Evolutionary conservation across 2,329 filamentous ascomycete genomes (phyloP).

Genomic region (Endoconidiophora laricicola): DNA sequence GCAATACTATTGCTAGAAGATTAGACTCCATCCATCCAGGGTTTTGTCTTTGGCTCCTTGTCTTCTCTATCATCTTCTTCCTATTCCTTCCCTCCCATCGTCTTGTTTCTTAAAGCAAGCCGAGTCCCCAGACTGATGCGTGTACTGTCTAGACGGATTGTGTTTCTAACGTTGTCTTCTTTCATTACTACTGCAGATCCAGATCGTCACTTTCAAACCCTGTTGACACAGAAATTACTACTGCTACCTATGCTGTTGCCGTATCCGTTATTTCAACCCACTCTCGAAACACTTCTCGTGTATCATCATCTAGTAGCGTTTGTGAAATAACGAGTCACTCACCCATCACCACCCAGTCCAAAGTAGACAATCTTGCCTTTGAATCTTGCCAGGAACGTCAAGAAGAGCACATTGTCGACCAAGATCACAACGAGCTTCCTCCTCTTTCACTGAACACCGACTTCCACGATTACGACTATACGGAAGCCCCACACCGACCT

Average conservation of each 20-base stretch:
- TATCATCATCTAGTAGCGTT: too few species aligned
- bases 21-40: not conserved
- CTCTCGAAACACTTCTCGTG: conserved; percentile 8
- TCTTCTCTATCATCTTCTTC: not conserved
- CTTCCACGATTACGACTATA: too few species aligned
- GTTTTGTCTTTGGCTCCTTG: not conserved
- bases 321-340: too few species aligned
- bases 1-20: not conserved
- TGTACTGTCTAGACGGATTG: not conserved
- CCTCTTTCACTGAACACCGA: too few species aligned
- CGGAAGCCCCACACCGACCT: not conserved
- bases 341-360: too few species aligned
- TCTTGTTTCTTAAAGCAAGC: not conserved
- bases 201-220: conserved; percentile 5
- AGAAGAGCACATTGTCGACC: not conserved
- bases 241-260: too few species aligned
- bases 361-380: too few species aligned
- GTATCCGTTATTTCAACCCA: not conserved
- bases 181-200: not conserved
- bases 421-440: not conserved
- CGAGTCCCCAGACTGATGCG: not conserved
- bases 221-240: not conserved
- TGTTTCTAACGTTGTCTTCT: not conserved
- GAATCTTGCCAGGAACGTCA: not conserved
- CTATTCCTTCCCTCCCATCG: not conserved